These are phyloP conservation scores for Strigomonas galati DNA, from an alignment of 208 protist genomes.

Conservation along the genomic window DNA sequence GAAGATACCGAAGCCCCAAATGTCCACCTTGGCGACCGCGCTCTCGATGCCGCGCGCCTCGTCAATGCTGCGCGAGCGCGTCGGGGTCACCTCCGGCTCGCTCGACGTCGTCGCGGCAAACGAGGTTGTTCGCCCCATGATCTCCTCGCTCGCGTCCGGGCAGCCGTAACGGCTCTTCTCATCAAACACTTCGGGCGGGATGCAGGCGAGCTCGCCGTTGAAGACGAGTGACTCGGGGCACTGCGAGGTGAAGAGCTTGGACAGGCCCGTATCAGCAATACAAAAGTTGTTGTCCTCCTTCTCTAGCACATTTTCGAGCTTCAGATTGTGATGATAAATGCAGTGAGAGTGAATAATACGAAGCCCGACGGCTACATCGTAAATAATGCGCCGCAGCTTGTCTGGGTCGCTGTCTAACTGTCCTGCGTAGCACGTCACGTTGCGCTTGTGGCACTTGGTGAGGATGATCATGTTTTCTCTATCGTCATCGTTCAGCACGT, in stretches of 20 bases:
- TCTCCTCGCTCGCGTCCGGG: neutral
- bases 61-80: neutral
- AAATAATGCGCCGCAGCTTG: constrained; percentile 44
- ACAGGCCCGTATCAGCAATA: constrained; percentile 73
- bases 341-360: constrained; percentile 68
- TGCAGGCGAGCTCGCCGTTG: constrained; percentile 75
- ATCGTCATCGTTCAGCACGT: constrained; percentile 73
- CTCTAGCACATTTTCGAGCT: constrained; percentile 76
- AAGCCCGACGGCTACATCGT: constrained; percentile 57
- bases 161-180: constrained; percentile 32
- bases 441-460: constrained; percentile 41
- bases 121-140: neutral
- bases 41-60: neutral
- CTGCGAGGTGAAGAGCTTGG: constrained; percentile 65
- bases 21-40: constrained; percentile 47
- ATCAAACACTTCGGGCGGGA: constrained; percentile 78
- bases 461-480: constrained; percentile 77
- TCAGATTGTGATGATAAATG: constrained; percentile 82
- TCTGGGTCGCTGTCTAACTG: constrained; percentile 47
- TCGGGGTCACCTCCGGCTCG: neutral
- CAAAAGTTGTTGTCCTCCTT: constrained; percentile 44
- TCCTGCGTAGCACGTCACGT: constrained; percentile 39
- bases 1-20: constrained; percentile 79
- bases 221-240: constrained; percentile 76
- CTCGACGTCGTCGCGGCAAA: neutral